phyloP scores from a whole-genome alignment of 2,329 filamentous ascomycete genomes.

The Sclerotinia minor region DNA sequence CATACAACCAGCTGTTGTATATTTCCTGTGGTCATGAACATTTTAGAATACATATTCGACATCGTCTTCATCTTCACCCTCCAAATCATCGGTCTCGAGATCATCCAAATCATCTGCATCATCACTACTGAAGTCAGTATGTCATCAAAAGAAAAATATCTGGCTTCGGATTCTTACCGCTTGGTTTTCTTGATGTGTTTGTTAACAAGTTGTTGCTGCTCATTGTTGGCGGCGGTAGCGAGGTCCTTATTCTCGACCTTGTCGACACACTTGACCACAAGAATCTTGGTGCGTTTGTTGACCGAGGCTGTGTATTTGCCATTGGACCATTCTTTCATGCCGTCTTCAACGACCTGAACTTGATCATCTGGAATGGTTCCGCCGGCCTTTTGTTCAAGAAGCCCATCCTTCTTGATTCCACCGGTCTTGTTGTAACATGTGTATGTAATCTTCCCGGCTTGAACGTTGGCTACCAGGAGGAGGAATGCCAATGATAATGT shows the following conservation, averaged over 20 bases:
- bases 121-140: not conserved
- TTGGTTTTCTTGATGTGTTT: not conserved
- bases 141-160: not conserved
- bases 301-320: not conserved
- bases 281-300: not conserved
- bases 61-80: not conserved
- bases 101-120: not conserved
- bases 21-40: not conserved
- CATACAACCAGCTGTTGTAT: not conserved
- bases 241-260: not conserved
- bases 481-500: not conserved
- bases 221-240: not conserved
- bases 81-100: too few relatives aligned
- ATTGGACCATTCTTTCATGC: not conserved
- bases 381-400: not conserved
- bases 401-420: not conserved
- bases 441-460: not conserved
- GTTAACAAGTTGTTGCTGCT: not conserved
- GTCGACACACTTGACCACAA: not conserved
- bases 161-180: too few relatives aligned
- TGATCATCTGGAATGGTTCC: not conserved
- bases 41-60: not conserved
- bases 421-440: not conserved
- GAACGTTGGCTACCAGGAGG: not conserved
- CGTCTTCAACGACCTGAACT: not conserved